These are phyloP conservation scores for Eucalyptus curtisii DNA, from an alignment of 345 rosid species.

Conservation along the genomic window DNA sequence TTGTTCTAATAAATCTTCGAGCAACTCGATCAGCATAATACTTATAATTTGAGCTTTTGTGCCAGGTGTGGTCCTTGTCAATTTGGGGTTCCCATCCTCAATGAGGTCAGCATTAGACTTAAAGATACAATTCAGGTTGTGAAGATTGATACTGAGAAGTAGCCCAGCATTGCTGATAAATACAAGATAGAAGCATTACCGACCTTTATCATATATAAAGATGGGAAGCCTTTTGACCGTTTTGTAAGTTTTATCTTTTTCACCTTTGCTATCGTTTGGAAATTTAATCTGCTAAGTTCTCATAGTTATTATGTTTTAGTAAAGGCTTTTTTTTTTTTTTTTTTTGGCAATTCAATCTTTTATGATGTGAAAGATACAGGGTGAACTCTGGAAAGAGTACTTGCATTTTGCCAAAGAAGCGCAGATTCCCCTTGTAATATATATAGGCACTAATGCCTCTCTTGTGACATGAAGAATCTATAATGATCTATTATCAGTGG, in stretches of 20 bases:
- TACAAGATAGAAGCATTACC: conserved; percentile 73
- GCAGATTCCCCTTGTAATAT: background rate
- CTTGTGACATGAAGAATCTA: background rate
- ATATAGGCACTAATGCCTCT: background rate
- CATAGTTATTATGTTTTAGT: background rate
- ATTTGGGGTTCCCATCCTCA: conserved; percentile 68
- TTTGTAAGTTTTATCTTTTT: conserved; percentile 39
- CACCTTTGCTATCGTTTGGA: background rate
- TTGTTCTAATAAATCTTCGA: background rate
- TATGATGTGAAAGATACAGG: background rate
- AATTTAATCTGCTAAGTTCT: background rate
- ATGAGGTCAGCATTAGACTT: conserved; percentile 48
- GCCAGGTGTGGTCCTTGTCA: conserved; percentile 95
- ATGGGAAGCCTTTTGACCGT: conserved; percentile 71
- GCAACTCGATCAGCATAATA: background rate
- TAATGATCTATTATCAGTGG: background rate
- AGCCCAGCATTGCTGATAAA: conserved; percentile 56
- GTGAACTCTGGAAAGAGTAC: background rate
- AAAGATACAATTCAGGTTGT: conserved; percentile 60
- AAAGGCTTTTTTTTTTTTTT: background rate
- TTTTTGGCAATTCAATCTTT: background rate
- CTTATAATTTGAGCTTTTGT: background rate
- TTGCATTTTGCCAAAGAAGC: background rate
- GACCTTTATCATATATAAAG: conserved; percentile 73
- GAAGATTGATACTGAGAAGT: conserved; percentile 88